Percentiles rank a stretch among this genome's conserved stretches.
These are phyloP conservation scores for Phytophthora chlamydospora DNA, from an alignment of 352 stramenopile genomes.

Conservation along the genomic window DNA sequence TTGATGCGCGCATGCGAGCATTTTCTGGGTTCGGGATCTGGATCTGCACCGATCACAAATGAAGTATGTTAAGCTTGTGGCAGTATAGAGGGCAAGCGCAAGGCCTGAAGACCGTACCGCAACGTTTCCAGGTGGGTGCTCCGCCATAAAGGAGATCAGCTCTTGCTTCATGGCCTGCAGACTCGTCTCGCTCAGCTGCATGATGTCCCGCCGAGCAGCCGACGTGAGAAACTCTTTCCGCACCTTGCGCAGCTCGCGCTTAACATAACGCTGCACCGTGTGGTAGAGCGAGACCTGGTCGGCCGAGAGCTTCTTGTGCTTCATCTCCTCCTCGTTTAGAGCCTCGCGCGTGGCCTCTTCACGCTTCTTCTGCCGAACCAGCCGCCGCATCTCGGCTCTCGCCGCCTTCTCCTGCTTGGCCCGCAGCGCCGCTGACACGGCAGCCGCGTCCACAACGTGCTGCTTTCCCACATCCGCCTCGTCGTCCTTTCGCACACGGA, in stretches of 20 bases:
- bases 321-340: conserved; percentile 46
- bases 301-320: conserved; percentile 42
- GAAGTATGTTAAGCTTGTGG: too few species aligned
- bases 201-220: conserved; percentile 59
- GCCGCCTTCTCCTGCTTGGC: conserved; percentile 58
- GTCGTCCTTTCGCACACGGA: conserved; percentile 55
- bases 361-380: conserved; percentile 50
- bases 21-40: conserved; percentile 71
- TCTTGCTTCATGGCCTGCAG: conserved; percentile 69
- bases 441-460: conserved; percentile 43
- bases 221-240: conserved; percentile 73
- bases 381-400: conserved; percentile 48
- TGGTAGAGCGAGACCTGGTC: conserved; percentile 71
- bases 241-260: conserved; percentile 70
- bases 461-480: conserved; percentile 29
- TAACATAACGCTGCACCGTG: conserved; percentile 60
- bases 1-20: conserved; percentile 51
- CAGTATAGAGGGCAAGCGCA: neutral
- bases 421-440: conserved; percentile 49
- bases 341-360: conserved; percentile 52
- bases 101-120: conserved; percentile 35
- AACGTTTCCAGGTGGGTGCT: conserved; percentile 51
- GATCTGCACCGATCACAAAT: conserved; percentile 23
- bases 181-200: conserved; percentile 72
- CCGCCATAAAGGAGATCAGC: conserved; percentile 63